Percentiles rank a stretch among this genome's conserved stretches.
phyloP scores from a whole-genome alignment of 768 basidiomycete genomes.

The Pseudohyphozyma bogoriensis region DNA sequence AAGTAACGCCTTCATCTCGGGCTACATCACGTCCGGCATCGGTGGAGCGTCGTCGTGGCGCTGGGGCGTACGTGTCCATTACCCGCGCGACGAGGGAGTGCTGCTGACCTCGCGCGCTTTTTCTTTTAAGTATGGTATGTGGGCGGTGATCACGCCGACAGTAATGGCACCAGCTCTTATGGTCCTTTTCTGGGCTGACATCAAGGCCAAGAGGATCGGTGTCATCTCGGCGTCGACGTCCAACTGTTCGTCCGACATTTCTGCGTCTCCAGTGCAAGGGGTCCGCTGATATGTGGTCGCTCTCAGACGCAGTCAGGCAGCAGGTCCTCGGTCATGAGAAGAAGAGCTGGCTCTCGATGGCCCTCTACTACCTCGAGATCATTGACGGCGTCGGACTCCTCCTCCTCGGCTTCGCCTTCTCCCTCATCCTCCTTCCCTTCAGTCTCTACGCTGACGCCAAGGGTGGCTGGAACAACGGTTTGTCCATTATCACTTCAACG shows the following conservation, averaged over 20 bases:
- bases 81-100: too few relatives aligned
- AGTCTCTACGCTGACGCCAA: slow-evolving; percentile 33
- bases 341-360: not conserved
- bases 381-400: slow-evolving; percentile 12
- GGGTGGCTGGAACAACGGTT: slow-evolving; percentile 29
- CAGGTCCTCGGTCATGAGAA: not conserved
- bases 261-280: too few relatives aligned
- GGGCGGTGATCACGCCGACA: too few relatives aligned
- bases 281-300: too few relatives aligned
- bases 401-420: slow-evolving; percentile 7
- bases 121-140: too few relatives aligned
- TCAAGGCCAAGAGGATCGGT: not conserved
- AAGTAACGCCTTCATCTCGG: not conserved
- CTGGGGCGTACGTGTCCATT: too few relatives aligned
- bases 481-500: too few relatives aligned
- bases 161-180: not conserved
- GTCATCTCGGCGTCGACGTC: too few relatives aligned
- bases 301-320: too few relatives aligned
- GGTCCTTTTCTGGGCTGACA: slow-evolving; percentile 5
- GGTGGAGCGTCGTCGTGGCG: not conserved
- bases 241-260: too few relatives aligned
- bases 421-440: slow-evolving; percentile 14
- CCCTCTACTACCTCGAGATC: not conserved
- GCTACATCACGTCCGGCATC: not conserved
- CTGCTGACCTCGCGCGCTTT: too few relatives aligned